Base-by-base conservation (phyloP, 2,329 filamentous ascomycete genomes). In the Chrysosporium keratinophilum region DNA sequence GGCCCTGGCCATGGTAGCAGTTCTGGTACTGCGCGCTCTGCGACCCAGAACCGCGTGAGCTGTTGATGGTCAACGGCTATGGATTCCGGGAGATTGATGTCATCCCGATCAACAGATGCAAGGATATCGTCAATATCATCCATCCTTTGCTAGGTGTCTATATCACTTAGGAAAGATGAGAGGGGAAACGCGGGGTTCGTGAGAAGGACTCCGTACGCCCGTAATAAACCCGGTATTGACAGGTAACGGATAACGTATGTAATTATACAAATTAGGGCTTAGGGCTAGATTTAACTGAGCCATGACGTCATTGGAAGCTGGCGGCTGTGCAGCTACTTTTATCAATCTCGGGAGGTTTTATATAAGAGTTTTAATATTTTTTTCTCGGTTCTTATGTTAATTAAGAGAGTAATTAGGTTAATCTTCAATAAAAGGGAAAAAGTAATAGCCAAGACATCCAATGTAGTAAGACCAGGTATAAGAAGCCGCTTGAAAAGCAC, bases 41-140 rank as follows among this genome's bases (percentile, higher is more conserved):
- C 88, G 43, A 96, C 81, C 91, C 91, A 98, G 63, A 84, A 85
- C 63, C 91, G 85, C 61, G 91, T 96, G 61, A 98, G 75, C 51
- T 87, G 82, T 69, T 96, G 89, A 61, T 97, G 78, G 71, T 97
- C 91, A 64, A 82, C 61, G 11, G 65, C 64, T 10, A 67, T 60
- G 48, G 69, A 70, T 56, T 70, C 67, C 4, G 63, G 64, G 14
- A 62, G 67, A 43, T 65, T 64, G 57, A 64, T 73, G 17, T 57
- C 40, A 56, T 74, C 68, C 48, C 78, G 81, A 68, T 88, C 83
- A 61, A 89, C 82, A 64, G 85, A 82, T 63, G 81, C 81, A 57
- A 89, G 78, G 60, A 90, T 88, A 66, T 89, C 86, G 69, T 87
- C 83, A 62, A 90, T 89, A 59, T 88, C 84, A 84, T 51, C 57